phyloP scores from a whole-genome alignment of 2,329 filamentous ascomycete genomes.

The Penicillium psychrosexuale region DNA sequence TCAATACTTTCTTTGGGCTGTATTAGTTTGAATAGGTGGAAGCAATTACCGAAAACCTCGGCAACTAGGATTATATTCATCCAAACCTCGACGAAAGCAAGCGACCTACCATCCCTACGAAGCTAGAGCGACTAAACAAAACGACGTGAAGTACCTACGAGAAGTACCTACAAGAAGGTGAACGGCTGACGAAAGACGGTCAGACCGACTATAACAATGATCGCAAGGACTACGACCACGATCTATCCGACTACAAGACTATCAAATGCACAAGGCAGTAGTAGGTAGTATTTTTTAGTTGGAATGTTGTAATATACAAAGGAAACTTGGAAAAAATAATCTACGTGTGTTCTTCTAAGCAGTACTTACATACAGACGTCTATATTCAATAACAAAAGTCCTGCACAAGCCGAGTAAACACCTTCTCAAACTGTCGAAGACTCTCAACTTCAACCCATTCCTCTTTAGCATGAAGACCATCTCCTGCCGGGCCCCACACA shows the following conservation, averaged over 20 bases:
- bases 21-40: background rate
- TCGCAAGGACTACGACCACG: no score
- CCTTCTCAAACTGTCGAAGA: slow-evolving; percentile 33
- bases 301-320: background rate
- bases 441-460: slow-evolving; percentile 51
- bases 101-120: no score
- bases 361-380: background rate
- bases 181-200: no score
- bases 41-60: no score
- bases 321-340: background rate
- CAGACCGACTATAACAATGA: no score
- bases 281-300: background rate
- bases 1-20: background rate
- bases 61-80: no score
- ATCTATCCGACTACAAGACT: no score
- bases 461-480: slow-evolving; percentile 51
- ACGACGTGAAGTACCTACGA: no score
- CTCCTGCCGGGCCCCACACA: slow-evolving; percentile 49
- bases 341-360: background rate
- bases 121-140: no score
- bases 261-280: background rate
- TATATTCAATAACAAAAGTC: slow-evolving; percentile 20
- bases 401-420: slow-evolving; percentile 18
- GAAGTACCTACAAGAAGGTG: no score
- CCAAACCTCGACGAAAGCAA: no score